Base-by-base conservation (phyloP, 148 eudicot genomes). In the Fagopyrum tataricum region DNA sequence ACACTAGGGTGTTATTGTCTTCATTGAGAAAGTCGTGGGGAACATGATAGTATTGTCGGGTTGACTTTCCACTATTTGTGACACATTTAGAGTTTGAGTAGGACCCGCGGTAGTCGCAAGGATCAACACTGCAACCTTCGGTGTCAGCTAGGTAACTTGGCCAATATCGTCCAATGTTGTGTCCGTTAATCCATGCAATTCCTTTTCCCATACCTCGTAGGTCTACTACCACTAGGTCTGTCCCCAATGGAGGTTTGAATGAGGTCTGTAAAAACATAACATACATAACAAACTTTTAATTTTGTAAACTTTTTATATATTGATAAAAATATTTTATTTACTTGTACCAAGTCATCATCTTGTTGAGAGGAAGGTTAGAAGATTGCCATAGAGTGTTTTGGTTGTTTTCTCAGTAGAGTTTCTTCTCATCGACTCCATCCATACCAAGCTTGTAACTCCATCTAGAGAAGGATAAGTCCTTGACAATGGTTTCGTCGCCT, bases 261-360 rank as follows among this genome's bases (percentile, higher is more conserved):
- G 71, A 66, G 2, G 87, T 76, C 87, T 84, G 31, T 26, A 10
- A 62, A 46, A 0, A 2, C 2, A 26, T 26, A 26, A 12, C 6
- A 26, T 0, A 24, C 67, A 26, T 26, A 26, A 0, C 1, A 26
- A 26, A 0, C 2, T 26, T 2, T 26, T 26, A 26, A 26, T 26
- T 26, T 2, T 2, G 1, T 26, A 26, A 26, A 26, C 1, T 26
- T 1, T 0, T 1, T 26, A 26, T 26, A 26, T 26, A 26, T 26
- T 26, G 31, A 26, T 26, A 2, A 26, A 26, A 26, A 26, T 26
- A 26, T 26, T 3, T 10, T 59, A 2, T 1, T 10, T 76, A 85
- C 88, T 85, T 83, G 70, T 82, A 85, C 88, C 88, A 85, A 47
- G 77, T 76, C 78, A 85, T 69, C 55, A 61, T 71, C 47, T 51